Conservation (phyloP, 192 early-diverging fungal species). For the Pilobolus umbonatus region DNA sequence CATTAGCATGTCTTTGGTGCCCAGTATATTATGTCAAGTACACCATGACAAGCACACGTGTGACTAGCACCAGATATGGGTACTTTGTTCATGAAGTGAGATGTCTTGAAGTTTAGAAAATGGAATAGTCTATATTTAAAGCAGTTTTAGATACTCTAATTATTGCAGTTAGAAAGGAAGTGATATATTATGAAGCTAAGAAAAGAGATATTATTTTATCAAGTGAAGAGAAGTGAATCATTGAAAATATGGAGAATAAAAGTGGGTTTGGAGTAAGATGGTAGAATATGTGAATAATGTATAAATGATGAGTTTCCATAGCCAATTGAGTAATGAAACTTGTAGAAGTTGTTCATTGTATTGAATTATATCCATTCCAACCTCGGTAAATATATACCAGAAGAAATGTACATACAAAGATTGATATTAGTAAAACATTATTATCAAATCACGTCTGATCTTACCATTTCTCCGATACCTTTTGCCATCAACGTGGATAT, state of each 20-base stretch:
- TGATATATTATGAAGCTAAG: conserved; percentile 5
- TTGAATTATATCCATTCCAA: conserved; percentile 4
- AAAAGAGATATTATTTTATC: conserved; percentile 12
- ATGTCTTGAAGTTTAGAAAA: conserved; percentile 8
- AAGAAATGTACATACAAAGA: conserved; percentile 9
- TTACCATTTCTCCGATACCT: conserved; percentile 8
- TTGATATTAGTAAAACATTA: conserved; percentile 9
- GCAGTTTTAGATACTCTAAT: conserved; percentile 4
- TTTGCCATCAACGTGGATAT: conserved; percentile 8
- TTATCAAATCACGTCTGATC: conserved; percentile 5
- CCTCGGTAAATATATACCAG: conserved; percentile 7
- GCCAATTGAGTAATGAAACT: conserved; percentile 9
- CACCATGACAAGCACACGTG: conserved; percentile 7
- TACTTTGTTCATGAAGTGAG: conserved; percentile 3
- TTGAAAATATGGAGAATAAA: conserved; percentile 9
- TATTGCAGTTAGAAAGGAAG: conserved; percentile 9
- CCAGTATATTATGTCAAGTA: conserved; percentile 7
- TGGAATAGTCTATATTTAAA: conserved; percentile 9
- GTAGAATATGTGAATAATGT: conserved; percentile 11
- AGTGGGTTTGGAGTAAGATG: conserved; percentile 3
- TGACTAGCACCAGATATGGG: conserved; percentile 1
- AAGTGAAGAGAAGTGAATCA: conserved; percentile 7
- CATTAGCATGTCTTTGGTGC: conserved; percentile 8
- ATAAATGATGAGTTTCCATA: conserved; percentile 8
- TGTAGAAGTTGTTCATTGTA: conserved; percentile 11